These are phyloP conservation scores for Paecilomyces variotii DNA, from an alignment of 2,329 filamentous ascomycete species.

Conservation along the genomic window DNA sequence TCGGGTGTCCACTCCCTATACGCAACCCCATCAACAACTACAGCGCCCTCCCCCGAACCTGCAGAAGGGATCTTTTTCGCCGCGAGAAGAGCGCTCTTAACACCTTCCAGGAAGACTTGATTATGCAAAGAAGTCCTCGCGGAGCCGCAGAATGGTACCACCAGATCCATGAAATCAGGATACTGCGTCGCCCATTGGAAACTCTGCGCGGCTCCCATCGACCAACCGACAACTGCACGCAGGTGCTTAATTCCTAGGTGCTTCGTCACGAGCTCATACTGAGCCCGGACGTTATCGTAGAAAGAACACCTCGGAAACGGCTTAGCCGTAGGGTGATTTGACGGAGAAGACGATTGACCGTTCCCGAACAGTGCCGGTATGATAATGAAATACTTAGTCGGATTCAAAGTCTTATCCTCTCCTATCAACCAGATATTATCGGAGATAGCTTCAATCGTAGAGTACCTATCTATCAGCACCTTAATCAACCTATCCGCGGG, in stretches of 20 bases:
- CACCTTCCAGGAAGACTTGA: constrained; percentile 59
- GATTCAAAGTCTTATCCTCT: constrained; percentile 55
- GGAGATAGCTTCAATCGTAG: constrained; percentile 43
- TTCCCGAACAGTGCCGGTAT: constrained; percentile 63
- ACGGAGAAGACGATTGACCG: constrained; percentile 59
- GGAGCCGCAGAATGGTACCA: constrained; percentile 58
- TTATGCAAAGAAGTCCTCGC: constrained; percentile 60
- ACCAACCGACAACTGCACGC: constrained; percentile 59
- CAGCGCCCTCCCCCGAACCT: constrained; percentile 42
- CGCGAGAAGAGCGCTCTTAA: constrained; percentile 53
- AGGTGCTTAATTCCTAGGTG: constrained; percentile 54
- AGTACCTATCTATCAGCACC: constrained; percentile 3
- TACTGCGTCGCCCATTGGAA: constrained; percentile 58
- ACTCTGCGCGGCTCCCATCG: constrained; percentile 61
- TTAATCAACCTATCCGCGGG: not conserved
- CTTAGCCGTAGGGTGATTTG: constrained; percentile 46
- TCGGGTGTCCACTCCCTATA: constrained; percentile 45
- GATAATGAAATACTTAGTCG: constrained; percentile 59
- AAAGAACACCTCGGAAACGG: constrained; percentile 58
- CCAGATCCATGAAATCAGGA: constrained; percentile 57
- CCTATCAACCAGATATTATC: constrained; percentile 72
- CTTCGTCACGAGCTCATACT: constrained; percentile 58
- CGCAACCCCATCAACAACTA: constrained; percentile 29
- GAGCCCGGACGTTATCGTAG: constrained; percentile 62
- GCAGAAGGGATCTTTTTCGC: constrained; percentile 48